Percentiles rank a stretch among this genome's conserved stretches.
Evolutionary conservation across 139 green algal species (phyloP).

Genomic region (Chlorella sp.): DNA sequence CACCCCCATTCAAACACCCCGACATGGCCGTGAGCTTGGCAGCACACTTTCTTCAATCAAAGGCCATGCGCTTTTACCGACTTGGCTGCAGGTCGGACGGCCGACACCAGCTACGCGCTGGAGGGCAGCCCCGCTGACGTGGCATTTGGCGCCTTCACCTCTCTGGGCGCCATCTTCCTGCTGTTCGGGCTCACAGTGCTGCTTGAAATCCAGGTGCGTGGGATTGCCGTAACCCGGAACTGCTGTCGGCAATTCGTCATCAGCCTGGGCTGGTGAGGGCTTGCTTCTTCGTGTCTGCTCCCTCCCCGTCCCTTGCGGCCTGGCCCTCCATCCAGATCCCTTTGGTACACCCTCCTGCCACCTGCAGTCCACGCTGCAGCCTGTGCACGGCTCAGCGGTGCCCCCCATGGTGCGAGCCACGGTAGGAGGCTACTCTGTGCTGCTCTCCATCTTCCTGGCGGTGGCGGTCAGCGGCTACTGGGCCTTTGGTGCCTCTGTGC

Average conservation of each 20-base stretch:
- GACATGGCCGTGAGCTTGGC: no score
- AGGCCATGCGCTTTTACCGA: no score
- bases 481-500: slow-evolving; percentile 2
- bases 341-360: background rate
- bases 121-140: background rate
- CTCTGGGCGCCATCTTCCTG: slow-evolving; percentile 22
- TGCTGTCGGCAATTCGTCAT: no score
- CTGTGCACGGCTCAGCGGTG: background rate
- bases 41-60: no score
- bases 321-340: no score
- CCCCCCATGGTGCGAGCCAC: slow-evolving; percentile 21
- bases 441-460: background rate
- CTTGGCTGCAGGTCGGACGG: background rate
- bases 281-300: no score
- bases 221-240: background rate
- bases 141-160: slow-evolving; percentile 20
- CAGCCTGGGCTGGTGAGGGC: no score
- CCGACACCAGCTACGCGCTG: slow-evolving; percentile 11
- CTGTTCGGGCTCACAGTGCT: slow-evolving; percentile 27
- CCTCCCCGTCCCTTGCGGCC: no score
- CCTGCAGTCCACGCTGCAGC: slow-evolving; percentile 10
- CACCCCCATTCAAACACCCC: no score
- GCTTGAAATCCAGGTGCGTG: slow-evolving; percentile 10
- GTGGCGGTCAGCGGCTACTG: slow-evolving; percentile 6
- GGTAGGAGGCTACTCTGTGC: background rate